Conservation (phyloP, 2,329 filamentous ascomycete genomes). For the Sporothrix phasma region DNA sequence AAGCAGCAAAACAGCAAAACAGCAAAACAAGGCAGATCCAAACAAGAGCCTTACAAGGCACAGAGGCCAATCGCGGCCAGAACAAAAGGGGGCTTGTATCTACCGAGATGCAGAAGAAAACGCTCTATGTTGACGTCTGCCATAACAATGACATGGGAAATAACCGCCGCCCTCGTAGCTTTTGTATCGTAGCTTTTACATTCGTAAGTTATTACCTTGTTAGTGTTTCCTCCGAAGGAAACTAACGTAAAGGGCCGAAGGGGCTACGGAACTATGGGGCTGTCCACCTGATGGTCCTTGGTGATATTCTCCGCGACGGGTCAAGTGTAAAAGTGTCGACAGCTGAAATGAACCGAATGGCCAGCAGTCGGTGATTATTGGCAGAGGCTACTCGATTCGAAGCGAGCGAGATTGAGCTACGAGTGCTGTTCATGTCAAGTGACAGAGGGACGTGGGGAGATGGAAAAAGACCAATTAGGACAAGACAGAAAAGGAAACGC, state of each 20-base stretch:
- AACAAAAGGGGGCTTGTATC: not conserved
- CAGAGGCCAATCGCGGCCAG: not conserved
- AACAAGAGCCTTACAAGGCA: too few relatives aligned
- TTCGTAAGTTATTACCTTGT: not conserved
- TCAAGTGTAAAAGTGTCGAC: not conserved
- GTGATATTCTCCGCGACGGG: not conserved
- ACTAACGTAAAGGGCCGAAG: too few relatives aligned
- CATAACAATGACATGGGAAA: too few relatives aligned
- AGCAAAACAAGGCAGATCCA: too few relatives aligned
- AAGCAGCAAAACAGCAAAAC: not conserved
- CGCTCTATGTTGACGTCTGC: too few relatives aligned
- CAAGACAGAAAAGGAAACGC: not conserved
- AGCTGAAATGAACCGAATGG: not conserved
- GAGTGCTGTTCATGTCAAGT: too few relatives aligned
- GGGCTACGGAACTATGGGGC: not conserved
- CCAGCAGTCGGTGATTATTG: not conserved
- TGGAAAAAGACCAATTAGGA: not conserved
- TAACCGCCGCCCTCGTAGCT: not conserved
- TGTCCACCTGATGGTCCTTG: not conserved
- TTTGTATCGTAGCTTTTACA: not conserved
- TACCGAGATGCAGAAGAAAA: not conserved
- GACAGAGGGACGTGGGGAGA: not conserved
- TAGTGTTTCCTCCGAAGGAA: not conserved
- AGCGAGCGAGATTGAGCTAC: not conserved
- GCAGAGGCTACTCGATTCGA: not conserved